Base-by-base conservation (phyloP, 148 eudicot species). In the Cornus florida region DNA sequence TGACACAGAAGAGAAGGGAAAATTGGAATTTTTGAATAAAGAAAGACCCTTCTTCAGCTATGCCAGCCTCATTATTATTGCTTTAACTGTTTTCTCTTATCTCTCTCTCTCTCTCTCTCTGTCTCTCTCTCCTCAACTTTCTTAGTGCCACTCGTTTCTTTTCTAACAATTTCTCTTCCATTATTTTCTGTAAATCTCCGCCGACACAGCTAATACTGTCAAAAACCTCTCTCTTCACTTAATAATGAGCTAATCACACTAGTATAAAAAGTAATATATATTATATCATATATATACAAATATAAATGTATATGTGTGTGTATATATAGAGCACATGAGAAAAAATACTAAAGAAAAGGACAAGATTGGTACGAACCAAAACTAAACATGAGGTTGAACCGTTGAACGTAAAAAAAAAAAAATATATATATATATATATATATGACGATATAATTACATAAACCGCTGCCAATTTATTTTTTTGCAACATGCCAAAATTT, bases 151-250 rank as follows among this genome's bases (percentile, higher is more conserved):
- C 59, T 68, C 71, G 39, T 68, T 11, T 33, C 39, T 39, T 35
- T 70, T 35, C 39, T n/a, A 70, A 38, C 48, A 11, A 11, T 53
- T 53, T 53, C 19, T 53, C 2, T 53, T 12, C 19, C 59, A 53
- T 53, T 16, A 53, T 12, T 16, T 16, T 13, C 48, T 43, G 48
- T 43, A 43, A 43, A 32, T 69, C 72, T 70, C 72, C 50, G 50
- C 72, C 72, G 23, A 70, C 72, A 16, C 72, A 70, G 23, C 72
- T 11, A 70, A 16, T 70, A 43, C 72, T 17, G 72, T 39, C 72
- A 70, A 70, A 38, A 70, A 16, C 7, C 3, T 35, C 22, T 20
- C 24, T 23, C 69, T 28, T 67, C 8, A 16, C 59, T 13, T 53
- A 53, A 53, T 53, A 53, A 53, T 53, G 17, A 53, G 59, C 17